Evolutionary conservation across 768 basidiomycete genomes (phyloP).

Genomic region (Psilocybe sp.): DNA sequence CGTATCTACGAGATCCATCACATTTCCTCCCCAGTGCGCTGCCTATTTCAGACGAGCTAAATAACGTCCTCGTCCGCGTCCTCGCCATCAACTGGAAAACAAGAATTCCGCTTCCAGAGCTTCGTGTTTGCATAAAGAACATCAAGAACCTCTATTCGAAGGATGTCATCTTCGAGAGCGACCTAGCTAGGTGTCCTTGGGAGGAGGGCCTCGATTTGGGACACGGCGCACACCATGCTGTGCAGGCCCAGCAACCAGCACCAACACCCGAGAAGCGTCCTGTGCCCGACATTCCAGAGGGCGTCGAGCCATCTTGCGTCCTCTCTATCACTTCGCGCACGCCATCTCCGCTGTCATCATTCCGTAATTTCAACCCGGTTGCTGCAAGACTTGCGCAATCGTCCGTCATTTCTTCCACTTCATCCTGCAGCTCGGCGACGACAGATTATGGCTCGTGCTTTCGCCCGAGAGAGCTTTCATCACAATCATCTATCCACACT

Average conservation of each 20-base stretch:
- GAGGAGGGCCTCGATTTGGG: slow-evolving; percentile 48
- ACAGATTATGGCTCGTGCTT: too few relatives aligned
- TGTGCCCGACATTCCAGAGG: slow-evolving; percentile 15
- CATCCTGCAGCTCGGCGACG: too few relatives aligned
- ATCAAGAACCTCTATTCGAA: slow-evolving; percentile 68
- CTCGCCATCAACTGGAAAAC: slow-evolving; percentile 68
- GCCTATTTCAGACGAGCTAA: slow-evolving; percentile 73
- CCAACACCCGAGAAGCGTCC: slow-evolving; percentile 14
- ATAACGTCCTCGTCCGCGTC: slow-evolving; percentile 71
- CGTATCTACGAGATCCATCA: slow-evolving; percentile 72
- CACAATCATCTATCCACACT: too few relatives aligned
- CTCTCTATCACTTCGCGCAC: background rate
- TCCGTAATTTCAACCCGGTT: too few relatives aligned
- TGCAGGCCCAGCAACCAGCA: background rate
- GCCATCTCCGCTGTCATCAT: too few relatives aligned
- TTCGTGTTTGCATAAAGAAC: slow-evolving; percentile 54
- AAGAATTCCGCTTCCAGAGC: slow-evolving; percentile 47
- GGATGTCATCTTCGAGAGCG: slow-evolving; percentile 77
- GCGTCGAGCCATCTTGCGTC: slow-evolving; percentile 19
- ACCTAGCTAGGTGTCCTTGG: slow-evolving; percentile 77
- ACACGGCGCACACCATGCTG: slow-evolving; percentile 9
- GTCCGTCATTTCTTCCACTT: too few relatives aligned
- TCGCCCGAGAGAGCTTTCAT: too few relatives aligned
- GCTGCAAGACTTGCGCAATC: too few relatives aligned
- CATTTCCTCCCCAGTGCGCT: slow-evolving; percentile 85